Conservation (phyloP, 805 yeast genomes). For the Babjeviella inositovora region DNA sequence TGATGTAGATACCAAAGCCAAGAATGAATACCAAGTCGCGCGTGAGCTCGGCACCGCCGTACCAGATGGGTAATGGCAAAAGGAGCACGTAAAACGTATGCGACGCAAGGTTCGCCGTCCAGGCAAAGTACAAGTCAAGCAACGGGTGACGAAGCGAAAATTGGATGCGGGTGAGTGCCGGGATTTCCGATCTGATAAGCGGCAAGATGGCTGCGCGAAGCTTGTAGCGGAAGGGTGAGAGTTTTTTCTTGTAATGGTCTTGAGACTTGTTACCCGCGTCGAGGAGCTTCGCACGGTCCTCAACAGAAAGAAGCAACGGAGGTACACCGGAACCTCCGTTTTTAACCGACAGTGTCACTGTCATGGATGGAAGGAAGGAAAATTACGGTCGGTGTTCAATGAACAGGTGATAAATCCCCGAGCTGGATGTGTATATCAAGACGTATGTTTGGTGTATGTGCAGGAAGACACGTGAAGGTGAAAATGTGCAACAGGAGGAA, state of each 20-base stretch:
- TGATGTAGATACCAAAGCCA: constrained; percentile 55
- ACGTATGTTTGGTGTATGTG: too few relatives aligned
- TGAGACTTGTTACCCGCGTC: constrained; percentile 70
- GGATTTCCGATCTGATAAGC: constrained; percentile 48
- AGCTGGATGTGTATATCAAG: too few relatives aligned
- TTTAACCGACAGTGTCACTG: too few relatives aligned
- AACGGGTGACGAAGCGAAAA: constrained; percentile 21
- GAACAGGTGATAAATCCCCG: too few relatives aligned
- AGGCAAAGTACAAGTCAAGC: constrained; percentile 66
- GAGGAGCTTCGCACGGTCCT: constrained; percentile 1
- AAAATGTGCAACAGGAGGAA: too few relatives aligned
- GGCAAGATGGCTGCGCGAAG: constrained; percentile 40
- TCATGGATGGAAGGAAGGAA: too few relatives aligned
- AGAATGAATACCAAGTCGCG: constrained; percentile 44
- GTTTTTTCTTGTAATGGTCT: constrained; percentile 43
- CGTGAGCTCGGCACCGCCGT: constrained; percentile 40
- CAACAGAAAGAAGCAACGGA: too few relatives aligned
- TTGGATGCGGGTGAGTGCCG: constrained; percentile 42
- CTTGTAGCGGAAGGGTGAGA: constrained; percentile 37
- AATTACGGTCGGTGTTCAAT: too few relatives aligned
- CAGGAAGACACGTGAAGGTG: too few relatives aligned
- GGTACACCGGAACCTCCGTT: too few relatives aligned
- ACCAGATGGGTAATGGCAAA: constrained; percentile 78
- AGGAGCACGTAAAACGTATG: constrained; percentile 87
- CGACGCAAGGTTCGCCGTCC: constrained; percentile 80